phyloP scores from a whole-genome alignment of 768 basidiomycete genomes.

The Mrakia blollopis region DNA sequence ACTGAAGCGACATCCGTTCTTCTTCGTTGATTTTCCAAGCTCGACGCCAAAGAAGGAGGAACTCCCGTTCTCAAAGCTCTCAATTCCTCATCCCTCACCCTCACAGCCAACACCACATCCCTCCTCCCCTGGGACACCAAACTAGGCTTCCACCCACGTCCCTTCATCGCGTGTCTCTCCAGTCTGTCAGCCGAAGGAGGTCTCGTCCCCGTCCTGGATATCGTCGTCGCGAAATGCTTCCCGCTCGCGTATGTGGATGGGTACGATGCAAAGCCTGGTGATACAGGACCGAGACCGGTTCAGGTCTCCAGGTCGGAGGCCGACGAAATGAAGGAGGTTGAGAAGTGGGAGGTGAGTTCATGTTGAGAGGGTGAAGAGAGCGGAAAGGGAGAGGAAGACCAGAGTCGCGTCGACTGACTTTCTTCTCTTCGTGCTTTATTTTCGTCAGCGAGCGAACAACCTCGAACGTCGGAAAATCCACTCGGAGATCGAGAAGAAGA shows the following conservation, averaged over 20 bases:
- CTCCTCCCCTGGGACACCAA: conserved; percentile 82
- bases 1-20: background rate
- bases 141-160: conserved; percentile 65
- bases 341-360: conserved; percentile 56
- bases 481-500: conserved; percentile 56
- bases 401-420: background rate
- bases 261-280: conserved; percentile 43
- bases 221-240: conserved; percentile 66
- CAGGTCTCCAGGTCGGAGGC: conserved; percentile 59
- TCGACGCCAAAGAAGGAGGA: conserved; percentile 65
- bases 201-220: conserved; percentile 63
- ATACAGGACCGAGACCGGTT: conserved; percentile 50
- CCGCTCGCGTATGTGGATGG: conserved; percentile 68
- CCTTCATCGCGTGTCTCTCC: conserved; percentile 68
- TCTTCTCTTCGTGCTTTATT: background rate
- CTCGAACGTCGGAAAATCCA: conserved; percentile 58
- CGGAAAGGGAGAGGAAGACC: no score
- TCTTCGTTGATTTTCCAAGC: conserved; percentile 47
- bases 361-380: no score
- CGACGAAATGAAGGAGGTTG: conserved; percentile 63
- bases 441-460: conserved; percentile 55
- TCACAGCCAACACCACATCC: conserved; percentile 80
- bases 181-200: conserved; percentile 82
- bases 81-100: conserved; percentile 53
- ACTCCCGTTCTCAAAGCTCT: conserved; percentile 78